A percentile compares a stretch with the other conserved stretches of the same genome.
Conservation (phyloP, 495 filamentous ascomycete species). For the Hyaloscypha finlandica region DNA sequence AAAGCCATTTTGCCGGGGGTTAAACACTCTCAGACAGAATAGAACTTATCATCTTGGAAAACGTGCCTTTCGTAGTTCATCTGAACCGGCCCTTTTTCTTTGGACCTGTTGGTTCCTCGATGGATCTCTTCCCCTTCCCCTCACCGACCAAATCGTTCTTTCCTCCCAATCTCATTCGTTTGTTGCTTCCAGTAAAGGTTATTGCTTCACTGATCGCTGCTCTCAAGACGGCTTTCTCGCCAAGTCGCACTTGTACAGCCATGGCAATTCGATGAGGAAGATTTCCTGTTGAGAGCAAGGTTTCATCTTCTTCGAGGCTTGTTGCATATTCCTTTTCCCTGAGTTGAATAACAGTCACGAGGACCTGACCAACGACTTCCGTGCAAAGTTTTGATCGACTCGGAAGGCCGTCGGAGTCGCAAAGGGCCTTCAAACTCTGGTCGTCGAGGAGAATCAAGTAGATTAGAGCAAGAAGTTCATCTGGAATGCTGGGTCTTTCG, state of each 20-base stretch:
- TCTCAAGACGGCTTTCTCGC: constrained; percentile 75
- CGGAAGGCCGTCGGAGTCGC: constrained; percentile 42
- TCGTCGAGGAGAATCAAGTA: constrained; percentile 39
- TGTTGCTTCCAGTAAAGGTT: constrained; percentile 32
- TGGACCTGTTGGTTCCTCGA: constrained; percentile 28
- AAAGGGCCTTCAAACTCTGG: constrained; percentile 38
- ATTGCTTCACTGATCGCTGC: constrained; percentile 41
- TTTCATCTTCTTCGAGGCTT: constrained; percentile 61
- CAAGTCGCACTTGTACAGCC: constrained; percentile 75
- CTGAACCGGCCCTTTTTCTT: constrained; percentile 19
- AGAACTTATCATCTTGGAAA: not conserved
- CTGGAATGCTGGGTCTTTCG: constrained; percentile 28
- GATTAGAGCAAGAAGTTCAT: constrained; percentile 35
- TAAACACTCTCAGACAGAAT: not conserved
- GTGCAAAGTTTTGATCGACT: constrained; percentile 46
- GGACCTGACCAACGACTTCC: constrained; percentile 39
- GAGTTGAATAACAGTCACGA: constrained; percentile 36
- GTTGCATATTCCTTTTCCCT: constrained; percentile 60
- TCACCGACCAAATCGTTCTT: not conserved
- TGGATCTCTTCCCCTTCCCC: constrained; percentile 40
- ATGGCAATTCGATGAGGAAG: constrained; percentile 53
- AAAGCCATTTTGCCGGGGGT: constrained; percentile 37
- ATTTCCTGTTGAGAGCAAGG: constrained; percentile 44
- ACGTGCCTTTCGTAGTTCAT: not conserved
- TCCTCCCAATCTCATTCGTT: constrained; percentile 31